Conservation (phyloP, 768 basidiomycete species). For the Amanita fuliginea region DNA sequence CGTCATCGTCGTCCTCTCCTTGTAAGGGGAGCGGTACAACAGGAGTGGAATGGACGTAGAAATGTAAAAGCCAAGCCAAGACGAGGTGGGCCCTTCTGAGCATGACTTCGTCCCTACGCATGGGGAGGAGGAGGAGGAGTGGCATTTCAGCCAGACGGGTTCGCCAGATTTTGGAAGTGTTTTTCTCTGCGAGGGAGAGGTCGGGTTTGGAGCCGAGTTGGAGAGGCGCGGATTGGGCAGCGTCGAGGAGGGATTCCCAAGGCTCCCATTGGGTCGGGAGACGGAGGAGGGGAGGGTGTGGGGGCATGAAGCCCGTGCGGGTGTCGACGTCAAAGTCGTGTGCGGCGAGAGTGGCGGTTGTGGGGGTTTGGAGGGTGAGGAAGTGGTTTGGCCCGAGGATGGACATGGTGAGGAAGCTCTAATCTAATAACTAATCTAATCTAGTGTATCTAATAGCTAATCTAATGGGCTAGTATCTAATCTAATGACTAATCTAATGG, state of each 20-base stretch:
- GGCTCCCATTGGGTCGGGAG: slow-evolving; percentile 41
- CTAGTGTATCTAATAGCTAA: neutral
- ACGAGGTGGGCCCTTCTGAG: slow-evolving; percentile 68
- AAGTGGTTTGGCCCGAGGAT: slow-evolving; percentile 1
- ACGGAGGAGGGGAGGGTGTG: slow-evolving; percentile 51
- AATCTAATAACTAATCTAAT: too few species aligned
- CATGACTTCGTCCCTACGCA: slow-evolving; percentile 39
- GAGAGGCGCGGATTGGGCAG: slow-evolving; percentile 18
- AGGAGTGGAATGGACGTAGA: slow-evolving; percentile 63
- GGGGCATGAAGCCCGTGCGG: slow-evolving; percentile 87
- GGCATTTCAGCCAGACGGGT: slow-evolving; percentile 33
- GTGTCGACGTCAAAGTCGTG: slow-evolving; percentile 90
- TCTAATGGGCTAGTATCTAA: slow-evolving; percentile 6
- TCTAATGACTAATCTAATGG: neutral
- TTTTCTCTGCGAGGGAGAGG: slow-evolving; percentile 23
- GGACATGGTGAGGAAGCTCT: slow-evolving; percentile 21
- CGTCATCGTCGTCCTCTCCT: slow-evolving; percentile 21
- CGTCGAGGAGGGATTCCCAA: slow-evolving; percentile 52
- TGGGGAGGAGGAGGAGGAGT: slow-evolving; percentile 31
- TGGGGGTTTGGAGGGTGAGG: neutral
- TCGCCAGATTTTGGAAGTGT: slow-evolving; percentile 35
- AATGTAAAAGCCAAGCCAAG: slow-evolving; percentile 63
- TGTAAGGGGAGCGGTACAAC: slow-evolving; percentile 15
- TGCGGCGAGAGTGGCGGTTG: slow-evolving; percentile 18
- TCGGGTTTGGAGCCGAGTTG: slow-evolving; percentile 42